Evolutionary conservation across 352 stramenopile genomes (phyloP), one percentile per base, ranked within the genome.

Genomic region (Lagenidium sp.): DNA sequence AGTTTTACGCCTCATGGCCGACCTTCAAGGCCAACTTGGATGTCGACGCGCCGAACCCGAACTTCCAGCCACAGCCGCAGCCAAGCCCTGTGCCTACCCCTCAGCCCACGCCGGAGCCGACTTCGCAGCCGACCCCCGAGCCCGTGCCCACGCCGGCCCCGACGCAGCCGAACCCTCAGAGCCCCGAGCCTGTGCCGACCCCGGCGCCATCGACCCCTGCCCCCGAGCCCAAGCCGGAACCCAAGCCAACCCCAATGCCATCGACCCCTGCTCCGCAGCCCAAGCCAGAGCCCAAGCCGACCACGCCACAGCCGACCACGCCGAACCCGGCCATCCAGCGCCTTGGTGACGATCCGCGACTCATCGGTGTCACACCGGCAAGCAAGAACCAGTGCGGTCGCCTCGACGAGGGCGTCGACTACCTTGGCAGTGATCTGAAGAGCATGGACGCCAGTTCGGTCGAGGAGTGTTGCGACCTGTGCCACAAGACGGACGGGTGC

Each of bases 1-100:
- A 81, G 42, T 41, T 70, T 15, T 81, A 77, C 44, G 57, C 57
- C 4, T 70, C 64, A 32, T 85, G 62, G 56, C 69, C 73, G 7
- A 75, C 53, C 6, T 77, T 79, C 46, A 61, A 69, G 36, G 20
- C 36, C 13, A 54, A 60, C 41, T 54, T 60, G 28, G 6, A 36
- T n/a, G 16, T 36, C 4, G 6, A 32, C 15, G 37, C 42, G 2
- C 38, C 51, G 3, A 21, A 38, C 6, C 36, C 50, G 26, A 13
- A 8, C 12, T 16, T 18, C 12, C 34, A 20, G 11, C 34, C 34
- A 16, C 34, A 39, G 11, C 16, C 12, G 34, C 12, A 39, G 21
- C 36, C 41, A 30, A 28, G 36, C 11, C 41, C 49, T 2, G 36
- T 22, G 11, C 39, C 39, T 21, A 1, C n/a, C 4, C 41, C 41